Evolutionary conservation across 176 grass and related monocot species (phyloP), one percentile per base, ranked within the genome.

Genomic region (Oropetium thomaeum): DNA sequence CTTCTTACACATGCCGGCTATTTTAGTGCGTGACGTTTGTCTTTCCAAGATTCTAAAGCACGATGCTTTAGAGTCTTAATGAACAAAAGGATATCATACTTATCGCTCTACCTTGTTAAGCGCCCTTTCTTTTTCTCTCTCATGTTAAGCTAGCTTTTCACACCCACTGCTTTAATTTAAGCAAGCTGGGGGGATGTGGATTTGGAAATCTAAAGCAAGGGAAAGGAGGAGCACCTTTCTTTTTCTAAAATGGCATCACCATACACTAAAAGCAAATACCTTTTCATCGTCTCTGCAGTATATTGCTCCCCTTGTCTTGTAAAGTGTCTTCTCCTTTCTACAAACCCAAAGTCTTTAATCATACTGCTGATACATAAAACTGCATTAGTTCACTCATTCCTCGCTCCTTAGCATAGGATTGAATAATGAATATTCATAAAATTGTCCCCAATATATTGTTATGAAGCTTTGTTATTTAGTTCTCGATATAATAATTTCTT

Each of bases 21-120:
- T 75, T 90, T 58, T 65, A 72, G 35, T 83, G n/a, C n/a, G 58
- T 74, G 49, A 80, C 20, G 60, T 17, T 49, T 84, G 83, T 90
- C 88, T 90, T 88, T 77, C 65, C 78, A 81, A 68, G 88, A 94
- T 94, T 94, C 85, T 76, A 86, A 94, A 94, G 88, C 79, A 86
- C 51, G 62, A 74, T 65, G 73, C 85, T 92, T 85, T 85, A 73
- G 71, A 64, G 78, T 82, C 33, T 76, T 76, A 85, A 90, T 87
- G 88, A 88, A 78, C 83, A 82, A 75, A 75, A 86, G 44, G 44
- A 80, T 88, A 52, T 1, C 40, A 42, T 42, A 78, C 88, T 87
- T 93, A 90, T 90, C 90, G 82, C 81, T 84, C 76, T 84, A 76
- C 58, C 76, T 80, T 53, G 72, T 70, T 81, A 90, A 80, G n/a